These are phyloP conservation scores for Nemophila menziesii DNA, from an alignment of 257 asterid species.

Conservation along the genomic window DNA sequence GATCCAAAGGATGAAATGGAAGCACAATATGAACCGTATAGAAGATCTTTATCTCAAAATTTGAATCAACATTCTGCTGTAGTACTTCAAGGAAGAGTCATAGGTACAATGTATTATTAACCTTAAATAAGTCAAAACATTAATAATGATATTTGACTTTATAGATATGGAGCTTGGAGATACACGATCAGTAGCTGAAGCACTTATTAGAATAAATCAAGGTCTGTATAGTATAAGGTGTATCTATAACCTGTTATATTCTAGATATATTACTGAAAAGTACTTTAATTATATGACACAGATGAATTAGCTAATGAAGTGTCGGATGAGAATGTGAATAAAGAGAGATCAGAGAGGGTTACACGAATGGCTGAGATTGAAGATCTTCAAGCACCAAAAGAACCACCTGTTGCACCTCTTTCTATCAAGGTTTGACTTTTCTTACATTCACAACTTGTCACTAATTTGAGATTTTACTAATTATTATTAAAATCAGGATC, in stretches of 20 bases:
- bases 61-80: constrained; percentile 94
- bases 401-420: constrained; percentile 81
- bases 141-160: not conserved
- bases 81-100: constrained; percentile 93
- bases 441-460: constrained; percentile 1
- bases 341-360: constrained; percentile 43
- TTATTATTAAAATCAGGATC: constrained; percentile 80
- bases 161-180: constrained; percentile 73
- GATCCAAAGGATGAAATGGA: constrained; percentile 62
- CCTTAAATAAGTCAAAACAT: not conserved
- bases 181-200: constrained; percentile 88
- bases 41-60: constrained; percentile 71
- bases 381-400: constrained; percentile 90
- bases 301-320: constrained; percentile 58
- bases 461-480: constrained; percentile 10
- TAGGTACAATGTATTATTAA: constrained; percentile 42
- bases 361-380: constrained; percentile 74
- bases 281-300: constrained; percentile 20
- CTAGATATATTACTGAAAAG: not conserved
- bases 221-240: constrained; percentile 34
- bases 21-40: constrained; percentile 70
- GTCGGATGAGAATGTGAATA: constrained; percentile 39
- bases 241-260: no score
- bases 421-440: constrained; percentile 63
- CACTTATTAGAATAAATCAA: constrained; percentile 61